Base-by-base conservation (phyloP, 2,329 filamentous ascomycete species). In the Monosporascus sp. region DNA sequence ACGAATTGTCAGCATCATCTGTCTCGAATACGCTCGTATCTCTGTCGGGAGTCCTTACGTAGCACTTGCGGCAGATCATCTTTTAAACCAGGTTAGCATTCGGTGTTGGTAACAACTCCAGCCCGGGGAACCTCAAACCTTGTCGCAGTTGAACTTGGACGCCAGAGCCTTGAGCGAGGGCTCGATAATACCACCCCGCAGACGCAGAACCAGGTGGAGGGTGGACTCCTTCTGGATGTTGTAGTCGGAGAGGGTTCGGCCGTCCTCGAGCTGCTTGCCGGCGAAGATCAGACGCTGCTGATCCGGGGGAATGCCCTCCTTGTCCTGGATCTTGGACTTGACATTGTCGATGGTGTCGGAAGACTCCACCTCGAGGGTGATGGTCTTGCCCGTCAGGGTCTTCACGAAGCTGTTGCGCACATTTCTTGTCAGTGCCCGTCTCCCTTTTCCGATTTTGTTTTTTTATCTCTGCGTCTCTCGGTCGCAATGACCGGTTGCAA, bases 61-160 rank as follows among this genome's bases (percentile, higher is more conserved):
- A 97, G 89, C 94, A 99, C 89, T 99, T 97, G 85, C 94, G 93
- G 91, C 94, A 97, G 80, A 97, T 96, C 88, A 93, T 93, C 60
- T 31, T 31, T 31, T 31, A 5, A 31, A 14, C 4, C 9, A 31
- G 7, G 27, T 31, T 31, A 31, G 27, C 27, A 31, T 31, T 31
- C 27, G 27, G 27, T 5, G 9, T 31, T 31, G 27, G 27, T 14
- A 31, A 14, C 9, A 31, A 31, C 9, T 14, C 9, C 11, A 11
- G 4, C 3, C 27, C 9, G 3, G n/a, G n/a, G 20, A n/a, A 49
- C 48, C 47, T 88, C 27, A 31, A 31, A 31, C 27, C 27, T 97
- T 97, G 68, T 97, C 94, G 89, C 93, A 97, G 88, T 99, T 97
- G 87, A 95, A 97, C 86, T 97, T 97, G 83, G 88, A 92, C 74